A percentile compares a stretch with the other conserved stretches of the same genome.
phyloP scores from a whole-genome alignment of 2,329 filamentous ascomycete species.

The Phoma sp. region DNA sequence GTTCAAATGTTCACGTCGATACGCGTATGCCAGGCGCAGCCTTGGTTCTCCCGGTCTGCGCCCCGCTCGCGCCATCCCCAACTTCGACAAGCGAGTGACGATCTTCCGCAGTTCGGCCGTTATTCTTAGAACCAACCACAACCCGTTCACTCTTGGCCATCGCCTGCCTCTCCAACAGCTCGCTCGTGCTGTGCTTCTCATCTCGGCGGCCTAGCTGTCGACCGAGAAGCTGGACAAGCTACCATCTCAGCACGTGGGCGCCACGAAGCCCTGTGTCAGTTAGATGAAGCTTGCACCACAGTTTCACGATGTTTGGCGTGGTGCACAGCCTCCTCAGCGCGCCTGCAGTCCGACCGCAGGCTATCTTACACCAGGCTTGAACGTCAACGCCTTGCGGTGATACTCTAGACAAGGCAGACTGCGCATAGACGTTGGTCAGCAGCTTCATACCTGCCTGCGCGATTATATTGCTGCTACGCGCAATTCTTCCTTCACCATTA shows the following conservation, averaged over 20 bases:
- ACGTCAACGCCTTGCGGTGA: conserved; percentile 1
- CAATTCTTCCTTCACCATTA: conserved; percentile 6
- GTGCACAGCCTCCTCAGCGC: conserved; percentile 12
- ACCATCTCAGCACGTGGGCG: background rate
- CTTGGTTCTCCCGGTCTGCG: conserved; percentile 6
- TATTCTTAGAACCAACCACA: conserved; percentile 12
- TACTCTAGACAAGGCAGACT: conserved; percentile 12
- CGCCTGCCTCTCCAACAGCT: background rate
- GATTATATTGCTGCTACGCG: background rate
- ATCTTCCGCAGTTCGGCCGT: conserved; percentile 6
- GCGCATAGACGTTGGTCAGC: background rate
- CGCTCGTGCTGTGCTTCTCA: background rate
- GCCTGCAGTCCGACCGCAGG: conserved; percentile 6
- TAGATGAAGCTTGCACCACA: conserved; percentile 12
- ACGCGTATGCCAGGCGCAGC: conserved; percentile 21
- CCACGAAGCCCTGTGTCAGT: conserved; percentile 7
- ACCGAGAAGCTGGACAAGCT: background rate
- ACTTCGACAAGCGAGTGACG: background rate
- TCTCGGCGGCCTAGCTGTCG: background rate
- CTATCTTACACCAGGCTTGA: background rate
- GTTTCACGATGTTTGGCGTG: conserved; percentile 11
- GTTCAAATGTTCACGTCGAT: conserved; percentile 13
- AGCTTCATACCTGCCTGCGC: conserved; percentile 2
- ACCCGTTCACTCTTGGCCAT: background rate
- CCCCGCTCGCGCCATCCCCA: conserved; percentile 15